Evolutionary conservation across 225 moss, liverwort and hornwort species (phyloP).

Genomic region (Bryoerythrophyllum caledonicum): DNA sequence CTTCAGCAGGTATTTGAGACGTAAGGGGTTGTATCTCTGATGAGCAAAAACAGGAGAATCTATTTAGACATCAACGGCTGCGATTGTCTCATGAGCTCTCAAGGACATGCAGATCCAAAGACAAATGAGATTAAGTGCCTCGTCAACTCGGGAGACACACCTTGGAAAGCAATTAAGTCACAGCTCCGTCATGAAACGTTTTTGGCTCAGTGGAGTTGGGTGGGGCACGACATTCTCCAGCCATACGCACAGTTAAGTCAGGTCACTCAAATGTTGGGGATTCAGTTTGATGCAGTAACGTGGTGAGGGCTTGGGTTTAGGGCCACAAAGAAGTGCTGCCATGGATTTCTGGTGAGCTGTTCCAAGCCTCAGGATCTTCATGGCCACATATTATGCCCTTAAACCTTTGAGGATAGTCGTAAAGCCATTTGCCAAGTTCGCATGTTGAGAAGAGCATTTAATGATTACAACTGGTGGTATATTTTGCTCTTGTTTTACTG

Average conservation of each 20-base stretch:
- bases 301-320: background rate
- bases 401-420: background rate
- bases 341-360: background rate
- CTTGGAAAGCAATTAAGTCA: background rate
- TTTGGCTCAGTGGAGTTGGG: background rate
- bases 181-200: background rate
- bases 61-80: background rate
- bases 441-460: background rate
- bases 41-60: too few relatives aligned
- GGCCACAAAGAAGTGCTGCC: too few relatives aligned
- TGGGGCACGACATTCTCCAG: background rate
- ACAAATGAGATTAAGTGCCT: background rate
- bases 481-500: background rate
- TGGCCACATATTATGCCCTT: background rate
- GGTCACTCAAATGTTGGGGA: background rate
- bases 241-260: background rate
- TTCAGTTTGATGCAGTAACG: background rate
- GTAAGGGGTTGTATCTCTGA: too few relatives aligned
- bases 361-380: background rate
- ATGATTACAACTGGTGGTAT: background rate
- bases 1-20: background rate
- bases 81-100: background rate
- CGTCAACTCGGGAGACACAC: conserved; percentile 7
- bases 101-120: background rate
- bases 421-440: background rate